Conservation (phyloP, 2,329 filamentous ascomycete genomes). For the Colletotrichum horii region DNA sequence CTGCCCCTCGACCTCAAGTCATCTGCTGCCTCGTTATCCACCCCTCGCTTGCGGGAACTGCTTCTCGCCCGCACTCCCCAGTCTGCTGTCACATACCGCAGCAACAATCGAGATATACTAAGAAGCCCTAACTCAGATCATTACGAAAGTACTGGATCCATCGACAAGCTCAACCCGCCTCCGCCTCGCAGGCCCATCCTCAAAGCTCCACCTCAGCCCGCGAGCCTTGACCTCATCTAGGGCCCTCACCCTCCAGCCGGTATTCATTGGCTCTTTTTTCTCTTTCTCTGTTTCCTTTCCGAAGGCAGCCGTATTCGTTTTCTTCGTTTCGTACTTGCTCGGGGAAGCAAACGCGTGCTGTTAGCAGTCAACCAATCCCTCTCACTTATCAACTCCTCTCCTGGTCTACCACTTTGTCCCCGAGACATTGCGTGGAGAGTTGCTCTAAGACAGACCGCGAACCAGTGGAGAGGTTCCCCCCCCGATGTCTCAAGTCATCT, state of each 20-base stretch:
- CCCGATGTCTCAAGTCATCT: conserved; percentile 36
- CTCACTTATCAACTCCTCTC: neutral
- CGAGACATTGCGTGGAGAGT: conserved; percentile 23
- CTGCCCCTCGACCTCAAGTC: conserved; percentile 22
- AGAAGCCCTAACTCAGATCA: conserved; percentile 19
- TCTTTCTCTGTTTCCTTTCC: neutral
- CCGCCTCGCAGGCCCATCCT: conserved; percentile 15
- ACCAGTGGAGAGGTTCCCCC: conserved; percentile 28
- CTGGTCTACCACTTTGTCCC: conserved; percentile 5
- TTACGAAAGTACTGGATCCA: conserved; percentile 9
- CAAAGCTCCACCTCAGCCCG: conserved; percentile 19
- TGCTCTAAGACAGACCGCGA: conserved; percentile 20
- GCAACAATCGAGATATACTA: conserved; percentile 18
- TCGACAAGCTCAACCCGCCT: conserved; percentile 14
- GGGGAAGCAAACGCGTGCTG: conserved; percentile 8
- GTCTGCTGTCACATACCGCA: conserved; percentile 13
- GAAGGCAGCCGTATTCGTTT: neutral
- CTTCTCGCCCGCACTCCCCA: conserved; percentile 11
- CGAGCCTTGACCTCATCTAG: conserved; percentile 19
- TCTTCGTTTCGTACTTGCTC: neutral
- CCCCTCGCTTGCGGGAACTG: conserved; percentile 15
- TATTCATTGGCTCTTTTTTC: conserved; percentile 15
- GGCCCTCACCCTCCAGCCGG: conserved; percentile 12
- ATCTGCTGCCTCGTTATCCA: conserved; percentile 7
- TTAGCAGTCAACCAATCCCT: neutral